Evolutionary conservation across 306 rosid species (phyloP), one percentile per base, ranked within the genome.

Genomic region (Lupinus albus): DNA sequence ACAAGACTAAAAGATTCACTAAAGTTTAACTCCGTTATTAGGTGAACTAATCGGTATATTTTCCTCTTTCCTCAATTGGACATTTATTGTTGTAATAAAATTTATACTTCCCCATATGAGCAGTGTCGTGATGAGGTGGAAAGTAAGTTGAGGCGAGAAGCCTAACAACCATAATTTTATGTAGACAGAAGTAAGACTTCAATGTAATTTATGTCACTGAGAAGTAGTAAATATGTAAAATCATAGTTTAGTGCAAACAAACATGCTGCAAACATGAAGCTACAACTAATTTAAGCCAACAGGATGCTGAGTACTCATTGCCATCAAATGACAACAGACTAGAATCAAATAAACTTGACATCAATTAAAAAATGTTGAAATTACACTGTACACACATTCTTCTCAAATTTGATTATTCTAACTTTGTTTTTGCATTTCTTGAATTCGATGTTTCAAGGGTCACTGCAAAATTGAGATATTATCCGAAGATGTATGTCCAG

Each of bases 401-500:
- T 42, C 39, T 15, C 56, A 65, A 12, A 20, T 39, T 15, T 14
- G 45, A 55, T 48, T 54, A 7, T 38, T 75, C 61, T 44, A 54
- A 75, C 49, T 25, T 17, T 33, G 45, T 5, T 11, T 54, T 75
- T 78, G 46, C 48, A 61, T 70, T 49, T 64, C 32, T 70, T 71
- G 72, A 32, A 68, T 49, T 70, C 63, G 16, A 62, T 51, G 28
- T 65, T 75, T 79, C 62, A 51, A 92, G 98, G 93, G 80, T 77
- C 59, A 89, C 98, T 0, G 71, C 41, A 48, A 75, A 86, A 78
- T 68, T 92, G 76, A 86, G 98, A 73, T 85, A 83, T 75, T 92
- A 89, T 61, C 85, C 91, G 32, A 89, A 92, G 72, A 87, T 86
- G 36, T 86, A 89, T 56, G 76, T 89, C 82, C 95, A 82, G 74